Evolutionary conservation across 768 basidiomycete species (phyloP).

Genomic region (Leccinum aurantiacum): DNA sequence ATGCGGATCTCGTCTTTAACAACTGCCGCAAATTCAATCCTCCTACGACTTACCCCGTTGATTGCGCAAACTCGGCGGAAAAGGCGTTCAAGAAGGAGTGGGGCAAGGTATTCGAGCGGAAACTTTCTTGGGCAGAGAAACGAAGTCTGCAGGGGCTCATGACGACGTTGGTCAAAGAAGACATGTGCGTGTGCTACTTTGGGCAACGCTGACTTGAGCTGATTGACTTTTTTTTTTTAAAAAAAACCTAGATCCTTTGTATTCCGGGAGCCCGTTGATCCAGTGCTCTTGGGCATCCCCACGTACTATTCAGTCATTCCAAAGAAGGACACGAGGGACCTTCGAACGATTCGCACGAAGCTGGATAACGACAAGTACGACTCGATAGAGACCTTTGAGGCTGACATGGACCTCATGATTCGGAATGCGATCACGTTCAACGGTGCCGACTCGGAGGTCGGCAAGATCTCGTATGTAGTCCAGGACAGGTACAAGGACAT

Average conservation of each 20-base stretch:
- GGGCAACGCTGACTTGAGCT: not conserved
- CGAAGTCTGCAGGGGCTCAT: conserved; percentile 70
- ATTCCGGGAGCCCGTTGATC: conserved; percentile 88
- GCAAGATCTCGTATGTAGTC: conserved; percentile 51
- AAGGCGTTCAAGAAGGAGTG: conserved; percentile 82
- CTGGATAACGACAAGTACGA: conserved; percentile 84
- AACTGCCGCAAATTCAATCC: conserved; percentile 96
- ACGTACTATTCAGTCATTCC: conserved; percentile 87
- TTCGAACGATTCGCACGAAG: conserved; percentile 77
- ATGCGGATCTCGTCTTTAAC: conserved; percentile 77
- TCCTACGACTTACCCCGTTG: conserved; percentile 68
- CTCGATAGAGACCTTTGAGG: conserved; percentile 73
- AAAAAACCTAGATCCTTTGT: conserved; percentile 57
- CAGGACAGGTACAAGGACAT: conserved; percentile 56
- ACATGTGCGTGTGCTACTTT: conserved; percentile 46
- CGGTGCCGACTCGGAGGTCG: conserved; percentile 78
- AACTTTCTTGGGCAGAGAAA: conserved; percentile 78
- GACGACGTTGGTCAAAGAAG: conserved; percentile 67
- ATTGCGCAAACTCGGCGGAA: conserved; percentile 74
- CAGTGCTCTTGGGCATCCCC: conserved; percentile 76
- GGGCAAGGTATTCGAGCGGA: conserved; percentile 70
- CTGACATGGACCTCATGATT: conserved; percentile 86
- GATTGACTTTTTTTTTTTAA: not conserved
- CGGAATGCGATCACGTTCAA: conserved; percentile 90
- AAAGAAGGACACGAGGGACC: conserved; percentile 82